Evolutionary conservation across 805 yeast genomes (phyloP), one percentile per base, ranked within the genome.

Genomic region (Sungouiella blattae): DNA sequence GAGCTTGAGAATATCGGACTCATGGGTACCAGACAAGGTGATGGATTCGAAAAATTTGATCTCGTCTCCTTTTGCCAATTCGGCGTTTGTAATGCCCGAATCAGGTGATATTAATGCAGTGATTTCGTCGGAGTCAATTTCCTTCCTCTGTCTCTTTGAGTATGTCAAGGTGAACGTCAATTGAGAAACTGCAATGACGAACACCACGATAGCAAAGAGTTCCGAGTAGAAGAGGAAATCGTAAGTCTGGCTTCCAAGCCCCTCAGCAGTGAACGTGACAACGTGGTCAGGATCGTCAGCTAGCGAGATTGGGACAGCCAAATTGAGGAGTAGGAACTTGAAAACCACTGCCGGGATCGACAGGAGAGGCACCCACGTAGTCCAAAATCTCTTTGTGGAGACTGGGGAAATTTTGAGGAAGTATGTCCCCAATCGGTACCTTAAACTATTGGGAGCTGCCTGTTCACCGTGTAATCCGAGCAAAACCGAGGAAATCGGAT

Each of bases 1-100:
- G 8, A 83, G 62, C 37, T 70, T 71, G 22, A 82, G 67, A 4
- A 84, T 69, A 53, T 87, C 95, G 32, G 84, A 60, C 16, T 65
- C 58, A 53, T 81, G 89, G 4, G 78, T 79, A 18, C 32, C 34
- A 1, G n/a, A 20, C 26, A 64, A 44, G 22, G 62, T 62, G 28
- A 67, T 57, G 13, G 49, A 40, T 28, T 64, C 61, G 42, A 67
- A 64, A 11, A 26, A 36, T 27, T 50, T 52, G 9, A 39, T 29
- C 5, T 46, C 57, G 25, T 45, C 52, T 35, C 12, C 24, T 9
- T 18, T 42, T 30, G 39, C 27, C 15, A 47, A 35, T 20, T 45
- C 46, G 5, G 26, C 12, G 11, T 27, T 18, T 8, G 27, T 33
- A 22, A 34, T 25, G 11, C 26, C 27, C 2, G 33, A 15, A 11